Conservation (phyloP, 2,329 filamentous ascomycete species). For the Fusarium udum region DNA sequence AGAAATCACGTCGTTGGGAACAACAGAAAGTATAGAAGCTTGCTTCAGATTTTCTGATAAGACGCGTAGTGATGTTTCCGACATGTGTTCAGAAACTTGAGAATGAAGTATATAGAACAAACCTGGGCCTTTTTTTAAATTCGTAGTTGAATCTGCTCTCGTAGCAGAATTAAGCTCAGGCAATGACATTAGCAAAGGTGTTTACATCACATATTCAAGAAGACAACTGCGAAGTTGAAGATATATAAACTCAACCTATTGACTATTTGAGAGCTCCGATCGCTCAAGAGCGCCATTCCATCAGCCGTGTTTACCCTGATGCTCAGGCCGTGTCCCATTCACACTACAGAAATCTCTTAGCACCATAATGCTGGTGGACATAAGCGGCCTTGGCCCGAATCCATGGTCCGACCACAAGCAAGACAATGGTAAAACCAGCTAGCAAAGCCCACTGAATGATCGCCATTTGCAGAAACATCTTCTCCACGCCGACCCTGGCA, state of each 20-base stretch:
- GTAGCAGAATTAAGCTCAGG: background rate
- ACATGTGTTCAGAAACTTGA: accelerated
- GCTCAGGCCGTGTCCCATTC: accelerated
- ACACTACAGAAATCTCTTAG: background rate
- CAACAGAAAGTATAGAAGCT: background rate
- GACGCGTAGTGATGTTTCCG: accelerated
- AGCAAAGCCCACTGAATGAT: background rate
- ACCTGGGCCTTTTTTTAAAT: background rate
- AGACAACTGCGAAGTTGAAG: accelerated
- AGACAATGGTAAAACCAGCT: background rate
- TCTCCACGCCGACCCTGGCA: background rate
- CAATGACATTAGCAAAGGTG: accelerated
- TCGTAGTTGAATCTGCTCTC: background rate
- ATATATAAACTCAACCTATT: background rate
- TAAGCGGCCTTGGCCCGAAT: background rate
- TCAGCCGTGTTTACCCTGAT: background rate
- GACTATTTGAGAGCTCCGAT: background rate
- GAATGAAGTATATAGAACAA: accelerated
- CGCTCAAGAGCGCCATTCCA: accelerated
- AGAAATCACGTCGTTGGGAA: accelerated
- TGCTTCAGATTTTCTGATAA: too few species aligned
- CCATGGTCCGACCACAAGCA: background rate
- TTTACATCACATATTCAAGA: background rate
- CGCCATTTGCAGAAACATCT: background rate
- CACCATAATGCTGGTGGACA: background rate